Base-by-base conservation (phyloP, 352 stramenopile species). In the Globisporangium lucens region DNA sequence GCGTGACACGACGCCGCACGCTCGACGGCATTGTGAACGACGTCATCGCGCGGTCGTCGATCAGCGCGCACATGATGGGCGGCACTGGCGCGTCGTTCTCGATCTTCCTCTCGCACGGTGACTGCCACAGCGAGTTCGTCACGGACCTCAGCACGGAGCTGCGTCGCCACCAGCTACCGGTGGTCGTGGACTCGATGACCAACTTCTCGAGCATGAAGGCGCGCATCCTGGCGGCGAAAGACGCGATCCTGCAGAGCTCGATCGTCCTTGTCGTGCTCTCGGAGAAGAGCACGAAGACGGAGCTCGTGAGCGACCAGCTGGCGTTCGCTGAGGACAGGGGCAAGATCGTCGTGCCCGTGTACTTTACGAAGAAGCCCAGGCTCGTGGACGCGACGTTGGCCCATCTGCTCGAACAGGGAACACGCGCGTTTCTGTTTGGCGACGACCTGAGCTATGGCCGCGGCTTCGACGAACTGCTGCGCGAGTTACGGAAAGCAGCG, bases 241-340 rank as follows among this genome's bases (percentile, higher is more conserved):
- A 92, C 65, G 85, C 87, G 20, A 93, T 95, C 58, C 46, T 92
- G 8, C 79, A 89, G 52, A 83, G 84, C 67, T 73, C 76, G 1
- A 72, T 90, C 13, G 87, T 94, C 64, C 63, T 95, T 24, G 84
- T 93, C 30, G 78, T 95, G 41, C 70, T 93, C 12, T 93, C 87
- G 22, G 77, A 87, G 56, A 79, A 89, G 30, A 91, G 77, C 66
- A 83, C 85, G 57, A 87, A 89, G 71, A 93, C 81, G 6, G 87
- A 95, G 65, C 73, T 95, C 24, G 80, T 95, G 58, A 92, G 84
- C 67, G 84, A 93, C 68, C 84, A 94, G 71, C 67, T 93, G n/a
- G 86, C 82, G 20, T 94, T 92, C 61, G 86, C 84, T 2, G 84
- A 93, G 68, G 86, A 94, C 67, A 91, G 91, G 65, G 86, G 82